Conservation (phyloP, 371 early-diverging fungal species). For the Rhizopus delemar region DNA sequence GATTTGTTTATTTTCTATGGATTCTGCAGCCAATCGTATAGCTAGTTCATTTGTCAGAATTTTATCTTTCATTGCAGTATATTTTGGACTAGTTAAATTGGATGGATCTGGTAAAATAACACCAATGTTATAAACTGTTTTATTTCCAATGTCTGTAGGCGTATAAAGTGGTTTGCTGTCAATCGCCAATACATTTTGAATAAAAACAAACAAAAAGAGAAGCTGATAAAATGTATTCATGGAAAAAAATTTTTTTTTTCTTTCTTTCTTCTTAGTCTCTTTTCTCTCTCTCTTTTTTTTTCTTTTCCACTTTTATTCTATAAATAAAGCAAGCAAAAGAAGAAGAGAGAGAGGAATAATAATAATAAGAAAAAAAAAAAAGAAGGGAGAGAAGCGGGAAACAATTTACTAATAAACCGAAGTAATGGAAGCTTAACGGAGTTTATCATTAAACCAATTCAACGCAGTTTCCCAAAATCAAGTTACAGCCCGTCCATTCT, state of each 20-base stretch:
- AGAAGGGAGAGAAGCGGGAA: background rate
- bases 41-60: slow-evolving; percentile 40
- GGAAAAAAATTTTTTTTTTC: background rate
- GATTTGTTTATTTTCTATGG: slow-evolving; percentile 23
- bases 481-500: too few relatives aligned
- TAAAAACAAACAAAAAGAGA: background rate
- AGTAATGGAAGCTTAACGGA: too few relatives aligned
- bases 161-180: background rate
- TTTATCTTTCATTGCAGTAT: slow-evolving; percentile 26
- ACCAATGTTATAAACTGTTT: slow-evolving; percentile 35
- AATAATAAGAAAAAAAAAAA: background rate
- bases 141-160: background rate
- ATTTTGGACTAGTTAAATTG: background rate
- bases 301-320: background rate
- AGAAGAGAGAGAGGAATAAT: background rate
- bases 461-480: too few relatives aligned
- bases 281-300: background rate
- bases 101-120: slow-evolving; percentile 36
- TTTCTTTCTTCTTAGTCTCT: background rate
- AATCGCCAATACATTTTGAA: background rate
- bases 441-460: too few relatives aligned
- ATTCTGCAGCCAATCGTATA: slow-evolving; percentile 27
- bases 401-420: background rate
- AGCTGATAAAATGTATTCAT: background rate
- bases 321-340: background rate